phyloP scores from a whole-genome alignment of 805 yeast species.

The Cyberlindnera mississippiensis region DNA sequence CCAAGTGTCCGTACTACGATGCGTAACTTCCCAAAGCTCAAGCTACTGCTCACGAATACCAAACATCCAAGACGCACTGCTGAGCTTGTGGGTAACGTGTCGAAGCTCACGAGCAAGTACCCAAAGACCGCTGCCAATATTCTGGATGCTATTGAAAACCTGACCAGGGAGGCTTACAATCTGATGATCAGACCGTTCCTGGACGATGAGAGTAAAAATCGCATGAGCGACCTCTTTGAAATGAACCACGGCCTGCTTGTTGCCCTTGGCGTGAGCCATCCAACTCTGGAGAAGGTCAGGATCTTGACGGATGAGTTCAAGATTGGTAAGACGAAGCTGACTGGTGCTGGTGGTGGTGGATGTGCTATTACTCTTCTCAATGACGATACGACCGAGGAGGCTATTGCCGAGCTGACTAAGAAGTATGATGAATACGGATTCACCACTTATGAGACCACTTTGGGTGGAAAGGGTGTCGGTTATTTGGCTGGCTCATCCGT shows the following conservation, averaged over 20 bases:
- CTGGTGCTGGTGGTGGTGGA: constrained; percentile 99
- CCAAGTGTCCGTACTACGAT: constrained; percentile 66
- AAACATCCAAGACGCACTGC: constrained; percentile 87
- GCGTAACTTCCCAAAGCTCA: constrained; percentile 69
- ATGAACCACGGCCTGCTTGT: constrained; percentile 86
- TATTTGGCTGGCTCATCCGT: constrained; percentile 25
- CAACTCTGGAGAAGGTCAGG: constrained; percentile 75
- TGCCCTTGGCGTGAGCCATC: constrained; percentile 89
- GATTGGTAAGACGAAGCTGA: constrained; percentile 86
- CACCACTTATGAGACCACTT: constrained; percentile 70
- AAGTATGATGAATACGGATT: constrained; percentile 48
- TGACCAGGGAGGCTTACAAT: constrained; percentile 70
- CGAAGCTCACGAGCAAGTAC: constrained; percentile 44
- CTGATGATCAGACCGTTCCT: constrained; percentile 52
- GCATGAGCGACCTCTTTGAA: constrained; percentile 58
- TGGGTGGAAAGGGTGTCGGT: constrained; percentile 92
- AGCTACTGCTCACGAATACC: constrained; percentile 78
- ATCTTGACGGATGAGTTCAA: constrained; percentile 55
- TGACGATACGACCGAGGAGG: constrained; percentile 31
- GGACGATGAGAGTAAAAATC: constrained; percentile 37
- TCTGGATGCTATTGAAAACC: constrained; percentile 69
- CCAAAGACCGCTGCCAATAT: constrained; percentile 56
- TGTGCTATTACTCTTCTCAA: constrained; percentile 86
- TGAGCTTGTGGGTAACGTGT: constrained; percentile 73
- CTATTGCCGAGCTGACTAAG: constrained; percentile 32